Conservation (phyloP, 2,329 filamentous ascomycete genomes). For the Grosmannia penicillata region DNA sequence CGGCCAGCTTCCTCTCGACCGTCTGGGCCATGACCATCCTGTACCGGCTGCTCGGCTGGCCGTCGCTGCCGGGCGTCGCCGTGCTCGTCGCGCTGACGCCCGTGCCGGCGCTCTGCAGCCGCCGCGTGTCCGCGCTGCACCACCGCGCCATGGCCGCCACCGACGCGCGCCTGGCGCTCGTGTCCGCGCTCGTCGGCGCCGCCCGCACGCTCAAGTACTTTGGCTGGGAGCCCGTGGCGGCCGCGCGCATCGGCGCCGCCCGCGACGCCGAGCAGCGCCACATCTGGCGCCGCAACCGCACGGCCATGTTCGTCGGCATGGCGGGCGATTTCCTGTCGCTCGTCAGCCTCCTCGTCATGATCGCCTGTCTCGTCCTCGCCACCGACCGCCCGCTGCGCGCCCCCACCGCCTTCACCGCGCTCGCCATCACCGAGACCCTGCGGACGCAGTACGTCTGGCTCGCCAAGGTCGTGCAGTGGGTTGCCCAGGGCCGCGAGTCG, state of each 20-base stretch:
- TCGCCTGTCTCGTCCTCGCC: slow-evolving; percentile 3
- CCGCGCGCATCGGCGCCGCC: slow-evolving; percentile 15
- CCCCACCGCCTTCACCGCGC: slow-evolving; percentile 11
- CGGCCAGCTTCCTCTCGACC: slow-evolving; percentile 15
- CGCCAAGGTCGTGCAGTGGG: slow-evolving; percentile 11
- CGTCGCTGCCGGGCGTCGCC: slow-evolving; percentile 16
- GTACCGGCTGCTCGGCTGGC: slow-evolving; percentile 20
- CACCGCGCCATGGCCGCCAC: slow-evolving; percentile 31
- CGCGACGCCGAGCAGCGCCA: slow-evolving; percentile 10
- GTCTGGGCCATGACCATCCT: slow-evolving; percentile 15
- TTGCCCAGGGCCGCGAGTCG: slow-evolving; percentile 16
- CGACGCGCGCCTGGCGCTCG: slow-evolving; percentile 79
- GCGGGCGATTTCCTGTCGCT: slow-evolving; percentile 10
- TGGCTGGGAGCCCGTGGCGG: slow-evolving; percentile 82
- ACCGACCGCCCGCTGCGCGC: slow-evolving; percentile 4
- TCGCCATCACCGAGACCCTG: slow-evolving; percentile 12
- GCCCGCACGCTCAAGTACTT: slow-evolving; percentile 96
- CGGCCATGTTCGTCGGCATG: slow-evolving; percentile 10
- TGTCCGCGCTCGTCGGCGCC: slow-evolving; percentile 83
- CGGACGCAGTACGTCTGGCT: slow-evolving; percentile 11
- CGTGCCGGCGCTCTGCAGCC: slow-evolving; percentile 15
- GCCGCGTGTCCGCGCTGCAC: slow-evolving; percentile 16
- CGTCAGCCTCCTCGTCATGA: slow-evolving; percentile 7
- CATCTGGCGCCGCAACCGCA: slow-evolving; percentile 17
- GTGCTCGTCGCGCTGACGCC: slow-evolving; percentile 16